These are phyloP conservation scores for Hirsutella minnesotensis DNA, from an alignment of 2,329 filamentous ascomycete genomes.

Conservation along the genomic window DNA sequence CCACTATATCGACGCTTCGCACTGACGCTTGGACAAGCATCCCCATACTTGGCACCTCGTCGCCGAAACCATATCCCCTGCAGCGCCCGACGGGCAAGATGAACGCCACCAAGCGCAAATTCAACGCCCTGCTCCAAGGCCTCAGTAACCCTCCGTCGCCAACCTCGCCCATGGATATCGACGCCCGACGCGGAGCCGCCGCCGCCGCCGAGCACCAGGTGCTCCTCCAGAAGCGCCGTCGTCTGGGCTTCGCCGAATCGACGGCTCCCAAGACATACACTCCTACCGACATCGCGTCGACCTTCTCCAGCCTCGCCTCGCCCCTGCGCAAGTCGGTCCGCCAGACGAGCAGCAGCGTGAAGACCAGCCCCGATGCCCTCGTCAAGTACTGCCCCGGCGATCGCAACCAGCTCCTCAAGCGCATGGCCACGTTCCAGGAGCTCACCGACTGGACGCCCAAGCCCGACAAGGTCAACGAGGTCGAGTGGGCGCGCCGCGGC, in stretches of 20 bases:
- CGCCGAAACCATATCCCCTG: background rate
- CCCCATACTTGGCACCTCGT: background rate
- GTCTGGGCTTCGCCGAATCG: slow-evolving; percentile 31
- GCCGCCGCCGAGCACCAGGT: slow-evolving; percentile 20
- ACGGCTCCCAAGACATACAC: slow-evolving; percentile 18
- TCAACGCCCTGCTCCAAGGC: slow-evolving; percentile 62
- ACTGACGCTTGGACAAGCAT: background rate
- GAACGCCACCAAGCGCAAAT: slow-evolving; percentile 74
- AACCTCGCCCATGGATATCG: slow-evolving; percentile 11
- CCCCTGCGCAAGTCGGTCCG: slow-evolving; percentile 3
- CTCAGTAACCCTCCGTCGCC: slow-evolving; percentile 34
- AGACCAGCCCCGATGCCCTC: slow-evolving; percentile 13
- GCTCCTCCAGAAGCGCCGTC: slow-evolving; percentile 40
- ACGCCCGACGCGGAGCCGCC: slow-evolving; percentile 5
- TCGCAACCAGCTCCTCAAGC: slow-evolving; percentile 66
- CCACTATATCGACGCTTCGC: too few relatives aligned
- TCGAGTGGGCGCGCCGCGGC: slow-evolving; percentile 88
- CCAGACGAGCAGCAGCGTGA: slow-evolving; percentile 5
- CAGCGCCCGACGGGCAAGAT: slow-evolving; percentile 25
- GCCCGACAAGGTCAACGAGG: slow-evolving; percentile 72
- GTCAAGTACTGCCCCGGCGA: slow-evolving; percentile 79
- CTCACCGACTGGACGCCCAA: slow-evolving; percentile 92
- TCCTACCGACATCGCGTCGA: slow-evolving; percentile 9
- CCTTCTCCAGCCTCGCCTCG: slow-evolving; percentile 6
- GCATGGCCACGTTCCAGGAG: slow-evolving; percentile 80